Percentiles rank a stretch among this genome's conserved stretches.
These are phyloP conservation scores for Larix kaempferi DNA, from an alignment of 75 land plant species.

Conservation along the genomic window DNA sequence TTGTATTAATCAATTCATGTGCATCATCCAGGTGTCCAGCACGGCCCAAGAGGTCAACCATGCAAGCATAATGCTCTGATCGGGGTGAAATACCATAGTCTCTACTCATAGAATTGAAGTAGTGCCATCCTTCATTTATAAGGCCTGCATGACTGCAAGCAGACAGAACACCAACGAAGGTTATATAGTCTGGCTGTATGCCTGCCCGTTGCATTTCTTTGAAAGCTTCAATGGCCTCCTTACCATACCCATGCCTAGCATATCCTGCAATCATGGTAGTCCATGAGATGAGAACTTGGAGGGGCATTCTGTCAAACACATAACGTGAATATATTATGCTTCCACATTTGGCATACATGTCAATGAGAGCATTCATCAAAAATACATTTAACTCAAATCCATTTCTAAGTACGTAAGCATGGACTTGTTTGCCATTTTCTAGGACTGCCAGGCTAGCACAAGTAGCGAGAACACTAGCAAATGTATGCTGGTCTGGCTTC, in stretches of 20 bases:
- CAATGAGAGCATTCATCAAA: slow-evolving; percentile 24
- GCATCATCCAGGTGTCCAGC: slow-evolving; percentile 41
- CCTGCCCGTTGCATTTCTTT: background rate
- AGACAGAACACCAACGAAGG: slow-evolving; percentile 48
- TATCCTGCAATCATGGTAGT: background rate
- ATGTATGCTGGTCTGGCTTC: slow-evolving; percentile 38
- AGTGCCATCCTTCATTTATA: slow-evolving; percentile 41
- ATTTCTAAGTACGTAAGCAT: slow-evolving; percentile 9
- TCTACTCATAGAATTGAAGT: slow-evolving; percentile 34
- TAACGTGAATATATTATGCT: slow-evolving; percentile 20
- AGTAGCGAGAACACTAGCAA: slow-evolving; percentile 37
- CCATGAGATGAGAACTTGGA: background rate
- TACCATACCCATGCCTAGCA: background rate
- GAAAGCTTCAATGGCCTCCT: background rate
- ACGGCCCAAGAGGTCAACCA: slow-evolving; percentile 57
- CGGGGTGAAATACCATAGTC: slow-evolving; percentile 37
- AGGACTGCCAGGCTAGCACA: slow-evolving; percentile 29
- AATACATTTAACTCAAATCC: background rate
- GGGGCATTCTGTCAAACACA: background rate
- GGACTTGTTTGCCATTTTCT: slow-evolving; percentile 37
- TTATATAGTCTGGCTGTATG: slow-evolving; percentile 16
- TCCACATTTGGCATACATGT: slow-evolving; percentile 62
- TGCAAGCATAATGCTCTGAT: slow-evolving; percentile 56
- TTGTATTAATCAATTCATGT: slow-evolving; percentile 28
- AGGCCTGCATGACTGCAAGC: slow-evolving; percentile 65